Base-by-base conservation (phyloP, 2,329 filamentous ascomycete species). In the Chaetomiaceae sp. region DNA sequence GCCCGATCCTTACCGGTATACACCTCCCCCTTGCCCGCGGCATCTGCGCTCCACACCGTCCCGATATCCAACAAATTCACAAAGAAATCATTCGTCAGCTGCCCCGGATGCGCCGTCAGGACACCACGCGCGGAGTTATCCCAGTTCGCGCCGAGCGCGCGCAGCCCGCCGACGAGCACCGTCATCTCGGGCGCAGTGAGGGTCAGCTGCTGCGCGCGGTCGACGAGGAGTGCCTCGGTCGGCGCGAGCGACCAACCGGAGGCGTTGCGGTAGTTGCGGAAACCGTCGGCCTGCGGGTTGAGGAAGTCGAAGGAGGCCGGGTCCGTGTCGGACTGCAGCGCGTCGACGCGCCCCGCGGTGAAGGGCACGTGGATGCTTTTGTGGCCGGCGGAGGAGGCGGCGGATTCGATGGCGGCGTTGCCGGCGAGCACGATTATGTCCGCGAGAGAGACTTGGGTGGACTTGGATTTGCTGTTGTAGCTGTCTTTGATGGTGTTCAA, bases 31-130 rank as follows among this genome's bases (percentile, higher is more conserved):
- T 14, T 9, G 22, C 22, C 9, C 6, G 6, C 66, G n/a, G 57
- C 55, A 30, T 67, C 67, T 0, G 75, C 58, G 67, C 78, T 79
- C 86, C 86, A 89, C 18, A 67, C 70, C 6, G 76, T 85, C 64
- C 66, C 69, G 58, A 74, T 77, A 59, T 88, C 84, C 19, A 90
- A 76, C 2, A 90, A 72, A 69, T 89, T 88, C 65, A 86, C 76
- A 60, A 90, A 90, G 75, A 88, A 90, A 69, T 89, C 86, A 66
- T 86, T 88, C 60, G 80, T 86, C 58, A 90, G 72, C 56, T 77
- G 66, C 33, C 86, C 86, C 1, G 83, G 81, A 6, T 71, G 72
- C 56, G 74, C 72, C 47, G 86, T 90, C 59, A 89, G 73, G 48
- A 89, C 74, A 49, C 86, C 86, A 47, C 78, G 66, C 20, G 70